Conservation (phyloP, 1,284 basidiomycete species). For the Moniliophthora roreri region DNA sequence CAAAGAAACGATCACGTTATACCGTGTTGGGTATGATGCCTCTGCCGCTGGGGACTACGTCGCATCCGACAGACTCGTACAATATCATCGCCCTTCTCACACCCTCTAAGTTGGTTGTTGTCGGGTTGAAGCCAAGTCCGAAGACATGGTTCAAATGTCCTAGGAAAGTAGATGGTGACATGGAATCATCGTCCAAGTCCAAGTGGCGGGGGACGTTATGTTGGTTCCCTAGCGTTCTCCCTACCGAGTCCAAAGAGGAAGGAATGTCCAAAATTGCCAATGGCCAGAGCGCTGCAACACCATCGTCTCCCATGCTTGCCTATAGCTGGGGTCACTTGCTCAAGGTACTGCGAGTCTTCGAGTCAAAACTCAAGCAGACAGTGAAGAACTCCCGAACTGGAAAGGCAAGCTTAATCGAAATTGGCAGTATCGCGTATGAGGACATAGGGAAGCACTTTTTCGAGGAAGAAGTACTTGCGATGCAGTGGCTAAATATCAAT, state of each 20-base stretch:
- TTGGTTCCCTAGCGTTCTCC: constrained; percentile 72
- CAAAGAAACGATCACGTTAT: constrained; percentile 45
- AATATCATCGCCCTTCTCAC: constrained; percentile 88
- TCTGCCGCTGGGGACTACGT: constrained; percentile 76
- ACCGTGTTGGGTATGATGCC: constrained; percentile 80
- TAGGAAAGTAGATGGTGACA: constrained; percentile 52
- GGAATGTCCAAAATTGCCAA: constrained; percentile 31
- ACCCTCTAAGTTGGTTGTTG: constrained; percentile 87
- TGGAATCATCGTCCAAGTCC: constrained; percentile 35
- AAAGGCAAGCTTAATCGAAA: constrained; percentile 56
- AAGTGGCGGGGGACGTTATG: constrained; percentile 64
- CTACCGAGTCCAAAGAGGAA: constrained; percentile 19
- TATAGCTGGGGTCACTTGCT: constrained; percentile 81
- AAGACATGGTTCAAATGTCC: constrained; percentile 90
- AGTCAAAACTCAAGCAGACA: constrained; percentile 54
- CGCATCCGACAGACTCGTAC: constrained; percentile 83
- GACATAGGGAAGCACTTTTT: constrained; percentile 55
- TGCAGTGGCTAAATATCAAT: constrained; percentile 77
- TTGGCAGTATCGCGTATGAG: constrained; percentile 63
- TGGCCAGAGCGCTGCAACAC: constrained; percentile 16
- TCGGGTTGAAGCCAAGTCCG: constrained; percentile 89
- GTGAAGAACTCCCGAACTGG: constrained; percentile 57
- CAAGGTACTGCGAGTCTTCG: constrained; percentile 65
- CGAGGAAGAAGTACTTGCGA: constrained; percentile 56
- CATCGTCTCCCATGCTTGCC: constrained; percentile 63